phyloP scores from a whole-genome alignment of 2,329 filamentous ascomycete species.

The Fusarium sp. region DNA sequence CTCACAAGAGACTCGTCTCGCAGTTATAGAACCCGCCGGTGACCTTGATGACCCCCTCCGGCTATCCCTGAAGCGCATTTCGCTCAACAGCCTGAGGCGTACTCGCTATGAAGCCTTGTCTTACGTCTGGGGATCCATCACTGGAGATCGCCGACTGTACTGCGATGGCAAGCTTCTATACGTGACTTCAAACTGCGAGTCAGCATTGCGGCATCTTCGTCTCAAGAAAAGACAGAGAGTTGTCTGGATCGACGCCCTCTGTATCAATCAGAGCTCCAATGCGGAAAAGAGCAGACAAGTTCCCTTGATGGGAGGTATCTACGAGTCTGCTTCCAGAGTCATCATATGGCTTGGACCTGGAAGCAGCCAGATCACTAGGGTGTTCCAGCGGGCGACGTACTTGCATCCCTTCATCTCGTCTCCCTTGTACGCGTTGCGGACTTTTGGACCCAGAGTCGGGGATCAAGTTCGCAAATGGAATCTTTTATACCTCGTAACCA shows the following conservation, averaged over 20 bases:
- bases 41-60: constrained; percentile 12
- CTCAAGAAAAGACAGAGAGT: constrained; percentile 1
- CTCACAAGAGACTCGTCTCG: constrained; percentile 11
- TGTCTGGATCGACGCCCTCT: constrained; percentile 43
- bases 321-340: constrained; percentile 35
- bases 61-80: constrained; percentile 16
- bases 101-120: constrained; percentile 34
- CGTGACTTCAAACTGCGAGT: constrained; percentile 30
- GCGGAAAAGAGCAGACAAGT: constrained; percentile 38
- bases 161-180: constrained; percentile 26
- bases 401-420: constrained; percentile 50
- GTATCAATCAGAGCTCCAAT: constrained; percentile 36
- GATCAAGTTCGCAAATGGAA: constrained; percentile 32
- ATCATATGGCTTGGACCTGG: constrained; percentile 39
- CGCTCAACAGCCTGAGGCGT: constrained; percentile 3
- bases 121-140: constrained; percentile 34
- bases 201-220: constrained; percentile 27
- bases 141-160: constrained; percentile 13
- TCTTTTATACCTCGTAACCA: constrained; percentile 13
- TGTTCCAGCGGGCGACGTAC: constrained; percentile 12
- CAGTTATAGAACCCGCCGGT: constrained; percentile 22
- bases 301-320: constrained; percentile 37
- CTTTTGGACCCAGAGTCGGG: constrained; percentile 22
- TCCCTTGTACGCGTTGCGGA: constrained; percentile 18
- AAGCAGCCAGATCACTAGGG: constrained; percentile 15